Evolutionary conservation across 75 land plant species (phyloP).

Genomic region (Sequoiadendron giganteum): DNA sequence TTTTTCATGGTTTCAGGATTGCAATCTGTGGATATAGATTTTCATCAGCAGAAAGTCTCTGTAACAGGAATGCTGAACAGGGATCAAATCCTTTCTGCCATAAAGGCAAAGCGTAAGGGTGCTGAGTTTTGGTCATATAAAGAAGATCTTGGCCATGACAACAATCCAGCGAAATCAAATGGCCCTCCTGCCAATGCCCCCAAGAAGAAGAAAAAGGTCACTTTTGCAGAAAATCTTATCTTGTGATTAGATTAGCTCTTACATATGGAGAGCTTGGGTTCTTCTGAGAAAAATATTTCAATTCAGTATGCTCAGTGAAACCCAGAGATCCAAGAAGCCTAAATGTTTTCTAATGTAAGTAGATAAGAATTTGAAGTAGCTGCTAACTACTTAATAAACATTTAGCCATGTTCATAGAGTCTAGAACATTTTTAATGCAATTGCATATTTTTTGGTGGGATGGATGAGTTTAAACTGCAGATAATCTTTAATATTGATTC

Average conservation of each 20-base stretch:
- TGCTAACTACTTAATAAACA: neutral
- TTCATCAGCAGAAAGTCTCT: conserved; percentile 54
- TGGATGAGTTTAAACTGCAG: neutral
- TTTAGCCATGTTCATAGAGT: neutral
- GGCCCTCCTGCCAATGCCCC: neutral
- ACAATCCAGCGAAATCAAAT: neutral
- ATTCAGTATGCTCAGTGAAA: neutral
- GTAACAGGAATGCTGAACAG: conserved; percentile 57
- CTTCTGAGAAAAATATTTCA: neutral
- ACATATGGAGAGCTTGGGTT: too few relatives aligned
- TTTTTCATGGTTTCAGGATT: conserved; percentile 30
- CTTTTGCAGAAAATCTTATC: neutral
- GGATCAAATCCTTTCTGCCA: conserved; percentile 33
- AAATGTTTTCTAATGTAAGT: neutral
- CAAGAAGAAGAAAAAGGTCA: conserved; percentile 9
- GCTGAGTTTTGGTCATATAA: conserved; percentile 40
- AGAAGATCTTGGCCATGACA: neutral
- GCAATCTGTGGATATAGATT: conserved; percentile 48
- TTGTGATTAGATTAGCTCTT: neutral
- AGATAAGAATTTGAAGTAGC: neutral
- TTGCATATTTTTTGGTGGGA: too few relatives aligned
- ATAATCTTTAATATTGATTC: neutral
- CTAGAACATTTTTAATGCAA: too few relatives aligned
- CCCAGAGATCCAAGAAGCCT: neutral
- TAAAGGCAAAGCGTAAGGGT: conserved; percentile 47